Evolutionary conservation across 1,139 yeast species (phyloP).

Genomic region (Blastobotrys ciferrii): DNA sequence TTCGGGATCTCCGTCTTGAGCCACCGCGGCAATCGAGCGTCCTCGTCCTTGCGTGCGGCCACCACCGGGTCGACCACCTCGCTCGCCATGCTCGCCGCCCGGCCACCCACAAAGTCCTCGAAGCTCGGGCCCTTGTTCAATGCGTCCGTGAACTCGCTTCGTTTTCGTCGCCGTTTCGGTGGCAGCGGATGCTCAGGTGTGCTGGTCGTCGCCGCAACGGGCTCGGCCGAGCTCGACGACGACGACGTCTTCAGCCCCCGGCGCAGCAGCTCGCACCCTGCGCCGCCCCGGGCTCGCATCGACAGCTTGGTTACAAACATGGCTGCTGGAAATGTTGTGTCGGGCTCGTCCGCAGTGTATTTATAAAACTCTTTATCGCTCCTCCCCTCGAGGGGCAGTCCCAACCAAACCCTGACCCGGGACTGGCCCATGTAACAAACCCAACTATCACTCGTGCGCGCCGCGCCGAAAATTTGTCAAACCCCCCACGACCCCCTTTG

Average conservation of each 20-base stretch:
- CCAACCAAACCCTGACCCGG: not conserved
- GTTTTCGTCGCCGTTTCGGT: slow-evolving; percentile 42
- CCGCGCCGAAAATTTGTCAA: not conserved
- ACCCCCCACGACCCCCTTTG: too few relatives aligned
- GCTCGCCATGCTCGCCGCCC: slow-evolving; percentile 59
- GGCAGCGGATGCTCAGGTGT: slow-evolving; percentile 7
- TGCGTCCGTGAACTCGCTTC: slow-evolving; percentile 65
- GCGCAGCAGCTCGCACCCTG: not conserved
- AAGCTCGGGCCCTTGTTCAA: slow-evolving; percentile 88
- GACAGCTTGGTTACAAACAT: slow-evolving; percentile 11
- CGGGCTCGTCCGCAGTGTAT: not conserved
- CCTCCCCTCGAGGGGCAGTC: not conserved
- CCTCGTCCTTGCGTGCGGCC: slow-evolving; percentile 52
- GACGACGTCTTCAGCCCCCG: slow-evolving; percentile 10
- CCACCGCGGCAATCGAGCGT: slow-evolving; percentile 87
- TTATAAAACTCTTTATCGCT: not conserved
- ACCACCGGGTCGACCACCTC: slow-evolving; percentile 44
- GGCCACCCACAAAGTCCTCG: slow-evolving; percentile 82
- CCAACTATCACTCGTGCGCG: too few relatives aligned
- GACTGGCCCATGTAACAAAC: not conserved
- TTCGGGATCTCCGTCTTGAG: slow-evolving; percentile 92
- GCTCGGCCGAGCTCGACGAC: slow-evolving; percentile 8
- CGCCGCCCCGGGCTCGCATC: slow-evolving; percentile 6
- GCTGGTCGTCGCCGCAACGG: slow-evolving; percentile 30
- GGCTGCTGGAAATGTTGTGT: too few relatives aligned